Evolutionary conservation across 805 yeast species (phyloP), one percentile per base, ranked within the genome.

Genomic region (Yarrowia sp.): DNA sequence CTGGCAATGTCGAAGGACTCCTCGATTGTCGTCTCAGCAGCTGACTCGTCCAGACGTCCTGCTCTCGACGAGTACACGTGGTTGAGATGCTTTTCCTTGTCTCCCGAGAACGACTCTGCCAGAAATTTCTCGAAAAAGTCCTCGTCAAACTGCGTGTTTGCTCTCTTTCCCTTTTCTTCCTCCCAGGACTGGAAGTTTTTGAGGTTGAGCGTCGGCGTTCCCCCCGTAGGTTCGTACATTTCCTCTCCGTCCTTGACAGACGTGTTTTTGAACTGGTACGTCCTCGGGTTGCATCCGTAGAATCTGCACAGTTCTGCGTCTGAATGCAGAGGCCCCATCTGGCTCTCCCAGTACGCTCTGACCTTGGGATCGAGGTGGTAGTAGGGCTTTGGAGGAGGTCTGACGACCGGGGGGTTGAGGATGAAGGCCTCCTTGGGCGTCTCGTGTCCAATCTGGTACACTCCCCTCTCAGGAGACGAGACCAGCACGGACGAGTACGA

Each of bases 231-330:
- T 19, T 59, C 65, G 52, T 59, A 59, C 65, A 59, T 59, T 9
- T 59, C 65, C 35, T 59, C 65, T 11, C 65, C 65, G 8, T 59
- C 65, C 52, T 59, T 59, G 11, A 59, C 52, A 7, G 52, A 43
- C 42, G 65, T 59, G 52, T 59, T 59, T 35, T 59, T 59, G 42
- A 59, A 59, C 65, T 59, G 65, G 42, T 59, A 59, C 4, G 65
- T 43, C 4, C 42, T 9, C 5, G 42, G 65, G 5, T 43, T 35
- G 52, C 65, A 59, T 2, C 65, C 52, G 52, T 59, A 59, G 52
- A 59, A 59, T 12, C 65, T 5, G 14, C 52, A 59, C 52, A 59
- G 65, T 52, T 59, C 65, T 5, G 52, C 36, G n/a, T 59, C 65
- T 19, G 65, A 59, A 12, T 59, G 65, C 52, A 59, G 35, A 2